Evolutionary conservation across 345 rosid species (phyloP).

Genomic region (Lagerstroemia speciosa): DNA sequence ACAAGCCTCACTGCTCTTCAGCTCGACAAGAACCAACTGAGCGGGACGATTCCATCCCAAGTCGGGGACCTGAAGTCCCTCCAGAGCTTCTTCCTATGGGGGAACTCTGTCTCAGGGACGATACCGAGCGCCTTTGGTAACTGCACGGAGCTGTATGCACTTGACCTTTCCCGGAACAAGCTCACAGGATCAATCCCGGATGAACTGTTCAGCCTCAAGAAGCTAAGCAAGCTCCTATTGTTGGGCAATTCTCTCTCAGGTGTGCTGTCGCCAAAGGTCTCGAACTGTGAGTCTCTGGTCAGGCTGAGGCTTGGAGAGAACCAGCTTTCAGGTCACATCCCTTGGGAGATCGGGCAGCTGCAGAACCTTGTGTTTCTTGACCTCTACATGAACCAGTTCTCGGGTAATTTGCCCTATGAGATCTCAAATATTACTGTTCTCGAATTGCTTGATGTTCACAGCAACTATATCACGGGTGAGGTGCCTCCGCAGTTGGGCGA

Average conservation of each 20-base stretch:
- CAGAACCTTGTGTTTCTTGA: slow-evolving; percentile 93
- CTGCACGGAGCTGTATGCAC: slow-evolving; percentile 64
- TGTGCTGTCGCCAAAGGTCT: slow-evolving; percentile 45
- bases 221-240: slow-evolving; percentile 89
- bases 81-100: slow-evolving; percentile 93
- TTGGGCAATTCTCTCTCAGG: slow-evolving; percentile 86
- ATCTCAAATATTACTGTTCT: slow-evolving; percentile 71
- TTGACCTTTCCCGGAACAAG: slow-evolving; percentile 87
- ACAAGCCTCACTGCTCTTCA: slow-evolving; percentile 76
- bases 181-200: slow-evolving; percentile 79
- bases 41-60: slow-evolving; percentile 71
- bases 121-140: slow-evolving; percentile 79
- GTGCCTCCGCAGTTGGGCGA: slow-evolving; percentile 75
- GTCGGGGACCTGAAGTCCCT: slow-evolving; percentile 60
- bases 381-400: slow-evolving; percentile 77
- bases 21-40: slow-evolving; percentile 82
- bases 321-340: slow-evolving; percentile 79
- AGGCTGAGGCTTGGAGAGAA: slow-evolving; percentile 91
- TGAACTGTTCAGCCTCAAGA: slow-evolving; percentile 69
- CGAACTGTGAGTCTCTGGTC: slow-evolving; percentile 71
- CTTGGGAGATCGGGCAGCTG: slow-evolving; percentile 71
- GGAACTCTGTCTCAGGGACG: slow-evolving; percentile 71
- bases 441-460: slow-evolving; percentile 81
- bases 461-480: slow-evolving; percentile 68
- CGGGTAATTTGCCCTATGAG: slow-evolving; percentile 67